These are phyloP conservation scores for Cucumis cinereus DNA, from an alignment of 306 rosid species.

Conservation along the genomic window DNA sequence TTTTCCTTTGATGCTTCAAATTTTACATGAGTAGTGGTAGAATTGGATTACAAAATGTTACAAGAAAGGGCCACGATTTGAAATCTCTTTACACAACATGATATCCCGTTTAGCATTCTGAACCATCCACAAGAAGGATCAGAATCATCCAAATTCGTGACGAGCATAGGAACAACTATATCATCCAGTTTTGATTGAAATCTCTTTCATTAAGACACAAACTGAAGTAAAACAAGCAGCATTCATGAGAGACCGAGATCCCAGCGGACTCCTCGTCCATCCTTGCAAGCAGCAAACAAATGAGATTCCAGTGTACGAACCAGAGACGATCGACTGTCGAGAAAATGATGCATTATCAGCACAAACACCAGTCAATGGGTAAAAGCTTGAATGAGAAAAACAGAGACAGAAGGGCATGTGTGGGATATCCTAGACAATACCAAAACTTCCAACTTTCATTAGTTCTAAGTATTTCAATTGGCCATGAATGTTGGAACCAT, in stretches of 20 bases:
- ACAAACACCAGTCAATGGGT: neutral
- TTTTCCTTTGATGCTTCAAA: neutral
- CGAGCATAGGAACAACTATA: conserved; percentile 1
- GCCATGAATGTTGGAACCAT: neutral
- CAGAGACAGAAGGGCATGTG: neutral
- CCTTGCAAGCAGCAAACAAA: neutral
- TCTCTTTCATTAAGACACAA: neutral
- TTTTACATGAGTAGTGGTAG: neutral
- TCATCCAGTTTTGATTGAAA: neutral
- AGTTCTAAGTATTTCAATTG: neutral
- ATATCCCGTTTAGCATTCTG: neutral
- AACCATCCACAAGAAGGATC: neutral
- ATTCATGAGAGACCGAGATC: neutral
- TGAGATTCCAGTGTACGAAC: neutral
- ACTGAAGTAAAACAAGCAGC: conserved; percentile 4
- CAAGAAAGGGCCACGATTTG: neutral
- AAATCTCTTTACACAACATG: conserved; percentile 2
- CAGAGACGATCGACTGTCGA: neutral
- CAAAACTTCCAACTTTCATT: neutral
- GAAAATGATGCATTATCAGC: neutral
- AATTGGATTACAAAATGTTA: conserved; percentile 1
- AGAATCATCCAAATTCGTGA: neutral
- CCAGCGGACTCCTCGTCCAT: neutral
- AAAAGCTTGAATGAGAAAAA: neutral
- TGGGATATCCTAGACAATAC: neutral